Evolutionary conservation across 2,329 filamentous ascomycete genomes (phyloP), one percentile per base, ranked within the genome.

Genomic region (Thelonectria olida): DNA sequence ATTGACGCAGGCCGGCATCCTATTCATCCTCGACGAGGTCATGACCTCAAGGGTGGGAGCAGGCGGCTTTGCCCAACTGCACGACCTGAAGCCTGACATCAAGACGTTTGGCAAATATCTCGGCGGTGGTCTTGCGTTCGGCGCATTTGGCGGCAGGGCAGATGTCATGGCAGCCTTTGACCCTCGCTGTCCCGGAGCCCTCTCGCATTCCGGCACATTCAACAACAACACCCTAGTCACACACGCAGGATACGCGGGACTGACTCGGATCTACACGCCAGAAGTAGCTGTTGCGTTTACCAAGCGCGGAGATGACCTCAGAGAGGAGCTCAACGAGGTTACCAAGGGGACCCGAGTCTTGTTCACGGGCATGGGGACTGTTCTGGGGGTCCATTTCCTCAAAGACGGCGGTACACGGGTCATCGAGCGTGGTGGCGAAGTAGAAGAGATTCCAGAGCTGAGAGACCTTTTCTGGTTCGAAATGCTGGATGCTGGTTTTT

Each of bases 11-110:
- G 74, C 79, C 0, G 84, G 83, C 2, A 85, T 85, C 0, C 59
- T 92, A 1, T 82, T 92, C 64, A 87, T 92, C 34, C 77, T 91
- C 13, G 90, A 92, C 71, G 90, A 92, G 74, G 89, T 92, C 6
- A 89, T 91, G 84, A 91, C 89, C 0, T 89, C 85, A 4, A 81
- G 89, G 2, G 75, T 91, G 25, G 71, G 69, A 4, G 77, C 78
- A 2, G 76, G 80, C 7, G 88, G 89, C 1, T 72, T 88, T 3
- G 79, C 82, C 6, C 69, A 73, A 2, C 61, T 75, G 20, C 60
- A 78, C 23, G 78, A 75, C 2, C 71, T 89, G 7, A 77, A 75
- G 2, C 88, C 89, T 0, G 89, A 91, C 68, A 72, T 91, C 53
- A 87, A 84, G 44, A 88, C 87, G 0, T 74, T 91, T 39, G 89